These are phyloP conservation scores for Setaria viridis DNA, from an alignment of 202 grass and related monocot genomes.

Conservation along the genomic window DNA sequence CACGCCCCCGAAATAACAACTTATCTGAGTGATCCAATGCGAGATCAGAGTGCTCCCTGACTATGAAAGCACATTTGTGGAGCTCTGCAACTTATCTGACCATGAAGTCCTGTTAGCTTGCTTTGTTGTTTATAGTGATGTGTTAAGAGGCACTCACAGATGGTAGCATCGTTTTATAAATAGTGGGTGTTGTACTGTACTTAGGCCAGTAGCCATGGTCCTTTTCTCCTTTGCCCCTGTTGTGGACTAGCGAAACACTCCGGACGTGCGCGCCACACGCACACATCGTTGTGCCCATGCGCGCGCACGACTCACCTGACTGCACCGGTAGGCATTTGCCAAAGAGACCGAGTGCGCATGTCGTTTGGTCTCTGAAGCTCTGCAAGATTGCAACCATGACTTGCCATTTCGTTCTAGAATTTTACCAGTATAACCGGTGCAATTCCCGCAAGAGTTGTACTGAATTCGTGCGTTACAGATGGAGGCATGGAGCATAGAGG, in stretches of 20 bases:
- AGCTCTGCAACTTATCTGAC: background rate
- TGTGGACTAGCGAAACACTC: background rate
- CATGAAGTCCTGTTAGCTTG: background rate
- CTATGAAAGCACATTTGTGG: background rate
- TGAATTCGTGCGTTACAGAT: background rate
- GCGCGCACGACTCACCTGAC: background rate
- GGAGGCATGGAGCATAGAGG: background rate
- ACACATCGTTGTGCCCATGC: background rate
- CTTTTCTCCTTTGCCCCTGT: background rate
- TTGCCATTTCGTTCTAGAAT: background rate
- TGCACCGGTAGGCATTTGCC: background rate
- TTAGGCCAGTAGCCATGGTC: background rate
- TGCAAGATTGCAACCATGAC: background rate
- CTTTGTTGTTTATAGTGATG: background rate
- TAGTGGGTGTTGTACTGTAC: background rate
- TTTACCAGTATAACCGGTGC: background rate
- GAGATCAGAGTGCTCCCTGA: background rate
- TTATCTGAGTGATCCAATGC: background rate
- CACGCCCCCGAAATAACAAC: background rate
- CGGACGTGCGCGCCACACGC: slow-evolving; percentile 5
- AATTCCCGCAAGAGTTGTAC: background rate
- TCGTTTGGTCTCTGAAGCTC: background rate
- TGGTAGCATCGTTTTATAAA: background rate
- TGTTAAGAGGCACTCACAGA: background rate
- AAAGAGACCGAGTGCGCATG: background rate